Percentiles rank a stretch among this genome's conserved stretches.
phyloP scores from a whole-genome alignment of 2,329 filamentous ascomycete species.

The Phaeosphaeria sp. region DNA sequence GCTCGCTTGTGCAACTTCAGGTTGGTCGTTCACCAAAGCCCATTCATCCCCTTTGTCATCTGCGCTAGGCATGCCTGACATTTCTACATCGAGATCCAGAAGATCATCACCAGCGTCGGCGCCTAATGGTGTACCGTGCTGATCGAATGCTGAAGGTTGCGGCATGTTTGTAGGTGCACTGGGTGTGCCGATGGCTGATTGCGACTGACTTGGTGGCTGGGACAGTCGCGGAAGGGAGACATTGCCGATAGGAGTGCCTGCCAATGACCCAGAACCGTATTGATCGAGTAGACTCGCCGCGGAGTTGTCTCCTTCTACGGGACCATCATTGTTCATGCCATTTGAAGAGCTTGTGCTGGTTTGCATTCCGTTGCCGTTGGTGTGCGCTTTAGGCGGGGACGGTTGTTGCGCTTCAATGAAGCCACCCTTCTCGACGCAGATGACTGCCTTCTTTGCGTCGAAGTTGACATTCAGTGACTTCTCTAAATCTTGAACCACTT shows the following conservation, averaged over 20 bases:
- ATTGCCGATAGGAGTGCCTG: conserved; percentile 66
- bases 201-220: conserved; percentile 63
- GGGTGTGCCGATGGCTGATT: conserved; percentile 66
- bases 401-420: conserved; percentile 63
- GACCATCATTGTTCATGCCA: conserved; percentile 34
- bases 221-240: conserved; percentile 63
- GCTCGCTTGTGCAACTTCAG: conserved; percentile 23
- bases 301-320: conserved; percentile 44
- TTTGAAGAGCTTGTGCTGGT: conserved; percentile 45
- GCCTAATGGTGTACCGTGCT: conserved; percentile 33
- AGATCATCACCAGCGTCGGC: conserved; percentile 39
- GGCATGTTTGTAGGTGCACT: conserved; percentile 34
- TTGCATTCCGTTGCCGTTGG: conserved; percentile 39
- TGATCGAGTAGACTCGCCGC: conserved; percentile 72
- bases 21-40: conserved; percentile 43
- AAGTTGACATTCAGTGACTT: conserved; percentile 71
- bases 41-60: conserved; percentile 46
- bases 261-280: conserved; percentile 68
- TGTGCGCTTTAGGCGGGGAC: conserved; percentile 33
- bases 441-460: conserved; percentile 67
- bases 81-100: conserved; percentile 57
- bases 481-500: conserved; percentile 79
- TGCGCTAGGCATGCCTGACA: conserved; percentile 62
- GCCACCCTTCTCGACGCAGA: conserved; percentile 80
- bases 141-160: conserved; percentile 34